A percentile compares a stretch with the other conserved stretches of the same genome.
Evolutionary conservation across 1,284 basidiomycete genomes (phyloP).

Genomic region (Vanrija pseudolonga): DNA sequence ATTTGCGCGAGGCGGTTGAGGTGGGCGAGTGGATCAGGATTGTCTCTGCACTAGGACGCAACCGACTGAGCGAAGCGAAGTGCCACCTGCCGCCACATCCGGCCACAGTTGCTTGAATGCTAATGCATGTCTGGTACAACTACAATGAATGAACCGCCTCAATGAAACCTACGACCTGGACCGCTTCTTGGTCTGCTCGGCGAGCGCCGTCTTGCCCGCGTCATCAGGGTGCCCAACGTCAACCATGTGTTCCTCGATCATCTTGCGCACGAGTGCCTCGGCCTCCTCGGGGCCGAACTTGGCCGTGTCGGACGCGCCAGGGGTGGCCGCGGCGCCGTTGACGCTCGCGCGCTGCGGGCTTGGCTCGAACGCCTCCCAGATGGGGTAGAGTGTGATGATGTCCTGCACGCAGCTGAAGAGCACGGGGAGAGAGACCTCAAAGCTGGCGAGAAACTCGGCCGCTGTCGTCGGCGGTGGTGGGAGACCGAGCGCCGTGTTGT

Average conservation of each 20-base stretch:
- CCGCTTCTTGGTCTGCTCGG: conserved; percentile 20
- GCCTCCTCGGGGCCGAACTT: conserved; percentile 43
- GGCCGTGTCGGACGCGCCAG: conserved; percentile 1
- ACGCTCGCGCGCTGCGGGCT: conserved; percentile 5
- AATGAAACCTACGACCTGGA: background rate
- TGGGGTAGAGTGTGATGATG: conserved; percentile 79
- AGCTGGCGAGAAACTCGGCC: conserved; percentile 69
- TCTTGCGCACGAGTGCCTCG: conserved; percentile 56
- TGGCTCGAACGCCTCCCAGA: conserved; percentile 70
- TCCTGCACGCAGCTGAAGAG: conserved; percentile 86
- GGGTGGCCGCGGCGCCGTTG: conserved; percentile 1
- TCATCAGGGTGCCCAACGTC: conserved; percentile 58
- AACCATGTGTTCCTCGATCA: conserved; percentile 64
- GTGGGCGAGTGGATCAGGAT: background rate
- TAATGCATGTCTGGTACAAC: conserved; percentile 20
- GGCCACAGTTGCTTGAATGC: too few relatives aligned
- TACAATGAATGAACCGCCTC: background rate
- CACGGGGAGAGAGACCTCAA: conserved; percentile 77
- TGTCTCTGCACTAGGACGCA: too few relatives aligned
- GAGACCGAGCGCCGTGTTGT: conserved; percentile 36
- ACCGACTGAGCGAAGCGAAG: too few relatives aligned
- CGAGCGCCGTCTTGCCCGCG: conserved; percentile 19
- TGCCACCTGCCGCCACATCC: too few relatives aligned
- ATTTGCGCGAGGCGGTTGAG: background rate
- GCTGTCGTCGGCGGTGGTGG: conserved; percentile 31